Evolutionary conservation across 1,139 yeast species (phyloP).

Genomic region (Pichia sp.): DNA sequence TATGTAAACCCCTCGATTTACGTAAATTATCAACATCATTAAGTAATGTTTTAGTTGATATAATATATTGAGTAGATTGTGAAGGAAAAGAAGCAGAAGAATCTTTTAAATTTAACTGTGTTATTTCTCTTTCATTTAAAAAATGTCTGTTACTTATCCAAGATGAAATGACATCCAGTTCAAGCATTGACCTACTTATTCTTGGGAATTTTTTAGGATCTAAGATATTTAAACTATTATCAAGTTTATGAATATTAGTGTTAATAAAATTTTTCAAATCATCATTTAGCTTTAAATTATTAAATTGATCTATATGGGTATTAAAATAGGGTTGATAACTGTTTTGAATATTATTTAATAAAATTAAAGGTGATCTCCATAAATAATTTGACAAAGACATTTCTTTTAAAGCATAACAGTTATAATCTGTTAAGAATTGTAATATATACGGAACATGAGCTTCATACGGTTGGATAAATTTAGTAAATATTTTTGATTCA

Average conservation of each 20-base stretch:
- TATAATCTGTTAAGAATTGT: slow-evolving; percentile 79
- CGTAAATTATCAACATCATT: slow-evolving; percentile 58
- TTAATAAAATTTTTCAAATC: slow-evolving; percentile 16
- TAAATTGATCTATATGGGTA: slow-evolving; percentile 19
- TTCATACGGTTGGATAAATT: slow-evolving; percentile 51
- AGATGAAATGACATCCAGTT: slow-evolving; percentile 59
- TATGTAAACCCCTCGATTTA: slow-evolving; percentile 32
- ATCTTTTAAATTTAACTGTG: slow-evolving; percentile 30
- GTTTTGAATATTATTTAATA: slow-evolving; percentile 2
- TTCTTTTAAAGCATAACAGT: slow-evolving; percentile 83
- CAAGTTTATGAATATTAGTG: slow-evolving; percentile 8
- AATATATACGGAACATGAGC: slow-evolving; percentile 71
- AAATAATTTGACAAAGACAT: slow-evolving; percentile 35
- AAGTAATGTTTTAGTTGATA: slow-evolving; percentile 49
- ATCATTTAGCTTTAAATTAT: slow-evolving; percentile 20
- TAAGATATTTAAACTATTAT: slow-evolving; percentile 19
- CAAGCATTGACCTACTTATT: slow-evolving; percentile 57
- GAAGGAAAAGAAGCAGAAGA: not conserved
- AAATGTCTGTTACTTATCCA: slow-evolving; percentile 50
- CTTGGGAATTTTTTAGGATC: slow-evolving; percentile 36
- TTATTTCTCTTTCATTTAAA: slow-evolving; percentile 38
- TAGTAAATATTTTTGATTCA: slow-evolving; percentile 37
- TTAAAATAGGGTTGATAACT: slow-evolving; percentile 16
- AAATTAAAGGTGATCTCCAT: slow-evolving; percentile 38
- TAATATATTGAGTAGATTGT: slow-evolving; percentile 8